Evolutionary conservation across 2,329 filamentous ascomycete species (phyloP), one percentile per base, ranked within the genome.

Genomic region (Penicillium fuscoglaucum): DNA sequence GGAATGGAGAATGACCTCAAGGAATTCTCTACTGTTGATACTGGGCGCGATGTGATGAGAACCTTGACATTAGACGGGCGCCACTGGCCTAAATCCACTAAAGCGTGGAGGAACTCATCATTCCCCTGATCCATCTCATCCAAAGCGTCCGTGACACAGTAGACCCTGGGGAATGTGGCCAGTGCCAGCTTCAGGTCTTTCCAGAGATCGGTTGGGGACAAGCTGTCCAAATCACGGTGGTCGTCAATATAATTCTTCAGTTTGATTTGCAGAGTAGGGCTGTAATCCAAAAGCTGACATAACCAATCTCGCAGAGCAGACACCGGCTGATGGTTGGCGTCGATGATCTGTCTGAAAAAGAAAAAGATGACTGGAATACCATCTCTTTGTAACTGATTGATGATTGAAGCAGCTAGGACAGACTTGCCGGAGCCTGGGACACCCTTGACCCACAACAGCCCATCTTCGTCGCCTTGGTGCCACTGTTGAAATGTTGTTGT

Each of bases 301-400:
- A 68, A 9, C 61, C 66, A 70, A 55, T 66, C 66, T n/a, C 66
- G 60, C 3, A 67, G 47, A 21, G 64, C 54, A 1, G 60, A 51
- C 4, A 57, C 35, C 0, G 60, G 53, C 12, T 55, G 58, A 33
- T 65, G 31, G 66, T 69, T 68, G 8, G 56, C 44, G 15, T 58
- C 50, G 29, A 70, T 65, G 40, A 68, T 68, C 28, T 69, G 66
- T 24, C 65, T 57, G 43, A 68, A 69, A 51, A 70, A 70, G 54
- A 70, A 68, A 13, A 55, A 59, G 2, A 63, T 52, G 0, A 67
- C 57, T 7, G 59, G 63, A 5, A 53, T 46, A 1, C 53, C 28
- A n/a, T 58, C 33, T 15, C 52, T 44, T 9, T 40, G 35, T 17
- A 57, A 37, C 8, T 60, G 46, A 12, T 62, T 10, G 21, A 63